Conservation (phyloP, 352 stramenopile species). For the Phytophthora sp. region DNA sequence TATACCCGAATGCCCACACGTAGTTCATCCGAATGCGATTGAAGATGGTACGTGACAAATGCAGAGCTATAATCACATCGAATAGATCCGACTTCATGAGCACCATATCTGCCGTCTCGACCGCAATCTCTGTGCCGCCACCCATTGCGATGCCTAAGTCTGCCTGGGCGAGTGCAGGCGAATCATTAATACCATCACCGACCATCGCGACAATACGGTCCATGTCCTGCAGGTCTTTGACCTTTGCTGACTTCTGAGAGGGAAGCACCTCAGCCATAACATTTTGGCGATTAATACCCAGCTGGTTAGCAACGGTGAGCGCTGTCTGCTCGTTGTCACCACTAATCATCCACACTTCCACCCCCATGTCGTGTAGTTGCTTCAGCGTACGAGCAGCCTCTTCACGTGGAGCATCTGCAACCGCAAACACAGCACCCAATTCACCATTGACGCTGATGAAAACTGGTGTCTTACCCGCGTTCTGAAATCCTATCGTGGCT, state of each 20-base stretch:
- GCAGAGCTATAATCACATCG: constrained; percentile 95
- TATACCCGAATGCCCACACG: constrained; percentile 98
- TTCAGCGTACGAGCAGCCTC: constrained; percentile 88
- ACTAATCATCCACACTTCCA: constrained; percentile 98
- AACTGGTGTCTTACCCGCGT: constrained; percentile 93
- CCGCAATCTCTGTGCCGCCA: constrained; percentile 95
- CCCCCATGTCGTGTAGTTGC: constrained; percentile 84
- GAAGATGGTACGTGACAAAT: constrained; percentile 96
- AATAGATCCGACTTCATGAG: constrained; percentile 86
- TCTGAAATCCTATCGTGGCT: constrained; percentile 62
- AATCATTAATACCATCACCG: constrained; percentile 98
- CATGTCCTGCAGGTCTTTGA: constrained; percentile 87
- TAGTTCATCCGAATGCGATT: constrained; percentile 97
- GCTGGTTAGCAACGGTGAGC: constrained; percentile 85
- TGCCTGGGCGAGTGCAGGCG: constrained; percentile 94
- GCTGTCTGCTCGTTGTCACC: constrained; percentile 96
- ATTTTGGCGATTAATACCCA: constrained; percentile 88
- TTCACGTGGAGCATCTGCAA: constrained; percentile 84
- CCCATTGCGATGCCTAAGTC: constrained; percentile 97
- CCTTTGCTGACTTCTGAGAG: constrained; percentile 91
- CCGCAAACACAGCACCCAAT: constrained; percentile 72
- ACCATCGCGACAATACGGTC: constrained; percentile 94
- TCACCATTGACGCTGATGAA: constrained; percentile 87
- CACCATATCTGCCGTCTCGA: constrained; percentile 96
- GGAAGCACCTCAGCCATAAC: constrained; percentile 96